Evolutionary conservation across 768 basidiomycete species (phyloP).

Genomic region (Auriscalpium microsporum): DNA sequence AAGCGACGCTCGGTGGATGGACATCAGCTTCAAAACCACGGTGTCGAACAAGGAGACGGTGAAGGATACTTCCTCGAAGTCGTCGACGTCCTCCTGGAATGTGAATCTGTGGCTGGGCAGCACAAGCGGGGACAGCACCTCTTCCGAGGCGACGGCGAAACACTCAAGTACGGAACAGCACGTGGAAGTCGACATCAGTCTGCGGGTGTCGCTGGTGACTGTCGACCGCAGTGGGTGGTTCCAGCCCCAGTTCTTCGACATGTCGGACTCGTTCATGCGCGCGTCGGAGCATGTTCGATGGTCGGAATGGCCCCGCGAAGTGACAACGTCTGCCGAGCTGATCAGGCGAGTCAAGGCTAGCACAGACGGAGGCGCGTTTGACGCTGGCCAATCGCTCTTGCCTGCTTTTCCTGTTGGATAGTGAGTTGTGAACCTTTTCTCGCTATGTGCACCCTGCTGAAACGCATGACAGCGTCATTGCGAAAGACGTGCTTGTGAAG

Average conservation of each 20-base stretch:
- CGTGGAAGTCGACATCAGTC: not conserved
- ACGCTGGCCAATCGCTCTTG: not conserved
- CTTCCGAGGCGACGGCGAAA: not conserved
- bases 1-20: not conserved
- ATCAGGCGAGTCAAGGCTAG: not conserved
- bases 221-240: constrained; percentile 4
- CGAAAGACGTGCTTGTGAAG: not conserved
- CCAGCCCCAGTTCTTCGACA: constrained; percentile 5
- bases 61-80: not conserved
- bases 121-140: not conserved
- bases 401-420: not conserved
- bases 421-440: not conserved
- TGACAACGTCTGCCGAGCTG: not conserved
- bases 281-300: constrained; percentile 9
- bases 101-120: not conserved
- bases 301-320: constrained; percentile 6
- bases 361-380: not conserved
- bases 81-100: not conserved
- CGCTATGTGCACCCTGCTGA: no score
- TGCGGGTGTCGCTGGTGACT: not conserved
- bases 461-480: not conserved
- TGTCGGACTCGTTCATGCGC: not conserved
- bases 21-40: not conserved
- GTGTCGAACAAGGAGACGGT: not conserved
- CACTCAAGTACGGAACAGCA: not conserved